A percentile compares a stretch with the other conserved stretches of the same genome.
Evolutionary conservation across 1,139 yeast genomes (phyloP).

Genomic region (Geotrichum aggregatum): DNA sequence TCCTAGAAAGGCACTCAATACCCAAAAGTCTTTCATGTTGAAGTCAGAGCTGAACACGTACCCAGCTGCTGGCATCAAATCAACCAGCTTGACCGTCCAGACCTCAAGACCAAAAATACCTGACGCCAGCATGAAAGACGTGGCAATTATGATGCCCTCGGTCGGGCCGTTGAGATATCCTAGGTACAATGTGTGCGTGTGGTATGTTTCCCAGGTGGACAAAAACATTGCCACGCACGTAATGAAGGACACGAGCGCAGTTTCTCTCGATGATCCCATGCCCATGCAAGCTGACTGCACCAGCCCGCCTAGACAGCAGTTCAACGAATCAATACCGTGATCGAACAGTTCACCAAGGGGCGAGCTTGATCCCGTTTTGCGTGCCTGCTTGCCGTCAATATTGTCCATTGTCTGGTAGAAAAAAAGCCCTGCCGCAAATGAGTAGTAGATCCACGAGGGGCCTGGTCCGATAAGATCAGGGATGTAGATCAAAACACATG

Average conservation of each 20-base stretch:
- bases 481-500: slow-evolving; percentile 54
- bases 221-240: slow-evolving; percentile 66
- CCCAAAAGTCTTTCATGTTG: slow-evolving; percentile 37
- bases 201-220: slow-evolving; percentile 79
- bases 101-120: slow-evolving; percentile 59
- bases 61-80: slow-evolving; percentile 21
- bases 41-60: slow-evolving; percentile 34
- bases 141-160: slow-evolving; percentile 67
- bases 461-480: slow-evolving; percentile 52
- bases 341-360: slow-evolving; percentile 80
- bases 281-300: slow-evolving; percentile 43
- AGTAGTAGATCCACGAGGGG: slow-evolving; percentile 65
- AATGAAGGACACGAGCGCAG: slow-evolving; percentile 54
- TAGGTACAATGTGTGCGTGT: slow-evolving; percentile 65
- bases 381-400: slow-evolving; percentile 79
- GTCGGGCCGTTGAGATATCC: slow-evolving; percentile 76
- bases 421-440: slow-evolving; percentile 65
- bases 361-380: slow-evolving; percentile 70
- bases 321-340: slow-evolving; percentile 75
- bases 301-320: slow-evolving; percentile 47
- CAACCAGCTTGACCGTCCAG: slow-evolving; percentile 42
- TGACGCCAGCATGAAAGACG: slow-evolving; percentile 50
- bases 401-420: slow-evolving; percentile 83
- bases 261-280: slow-evolving; percentile 40
- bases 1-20: slow-evolving; percentile 46